Conservation (phyloP, 331 rosid genomes). For the Malus hybrid region DNA sequence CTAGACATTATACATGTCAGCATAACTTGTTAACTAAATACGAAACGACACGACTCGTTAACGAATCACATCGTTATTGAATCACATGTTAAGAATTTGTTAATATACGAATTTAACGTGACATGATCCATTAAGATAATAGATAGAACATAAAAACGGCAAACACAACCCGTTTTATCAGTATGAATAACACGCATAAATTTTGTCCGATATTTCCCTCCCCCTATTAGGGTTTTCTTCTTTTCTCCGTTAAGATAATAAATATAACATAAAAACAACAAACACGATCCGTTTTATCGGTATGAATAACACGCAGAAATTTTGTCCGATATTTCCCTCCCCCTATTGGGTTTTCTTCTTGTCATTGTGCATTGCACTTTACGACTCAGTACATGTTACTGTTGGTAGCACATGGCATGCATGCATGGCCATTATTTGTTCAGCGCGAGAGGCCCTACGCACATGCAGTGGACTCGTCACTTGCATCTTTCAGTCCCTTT, state of each 20-base stretch:
- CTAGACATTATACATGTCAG: no score
- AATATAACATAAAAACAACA: fast-evolving
- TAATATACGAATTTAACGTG: no score
- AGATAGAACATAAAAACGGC: fast-evolving
- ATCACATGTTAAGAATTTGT: no score
- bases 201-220: neutral
- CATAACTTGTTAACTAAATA: no score
- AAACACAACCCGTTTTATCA: neutral
- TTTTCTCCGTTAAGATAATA: neutral
- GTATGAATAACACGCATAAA: neutral
- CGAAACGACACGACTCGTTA: fast-evolving
- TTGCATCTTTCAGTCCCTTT: neutral
- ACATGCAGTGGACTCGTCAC: neutral
- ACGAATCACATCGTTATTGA: no score
- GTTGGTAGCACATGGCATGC: neutral
- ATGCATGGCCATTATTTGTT: neutral
- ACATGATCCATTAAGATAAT: no score
- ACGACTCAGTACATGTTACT: neutral
- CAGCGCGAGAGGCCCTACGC: no score
- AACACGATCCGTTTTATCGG: neutral
- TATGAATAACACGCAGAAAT: neutral
- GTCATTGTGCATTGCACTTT: neutral
- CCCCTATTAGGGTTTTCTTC: neutral
- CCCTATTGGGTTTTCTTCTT: neutral
- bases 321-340: neutral